Base-by-base conservation (phyloP, 768 basidiomycete species). In the Paxillus rubicundulus region DNA sequence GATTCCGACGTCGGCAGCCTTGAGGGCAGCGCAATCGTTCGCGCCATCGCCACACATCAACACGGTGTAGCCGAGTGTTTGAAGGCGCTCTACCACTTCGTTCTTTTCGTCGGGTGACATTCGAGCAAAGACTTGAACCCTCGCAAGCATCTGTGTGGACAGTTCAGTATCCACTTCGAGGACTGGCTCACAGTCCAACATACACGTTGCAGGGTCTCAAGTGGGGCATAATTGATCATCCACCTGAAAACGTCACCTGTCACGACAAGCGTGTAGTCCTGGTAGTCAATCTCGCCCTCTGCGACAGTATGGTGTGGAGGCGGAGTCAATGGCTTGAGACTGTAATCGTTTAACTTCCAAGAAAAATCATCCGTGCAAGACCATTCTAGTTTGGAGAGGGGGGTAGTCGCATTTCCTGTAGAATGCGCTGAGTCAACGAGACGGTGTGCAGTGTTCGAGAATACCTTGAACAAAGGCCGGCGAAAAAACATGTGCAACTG, bases 61-160 rank as follows among this genome's bases (percentile, higher is more conserved):
- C 13, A 98, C 97, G 1, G 89, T 96, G 67, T 98, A 99, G 9
- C 96, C 97, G 20, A 99, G 79, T 2, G 81, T 77, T 62, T 98
- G 97, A 10, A 99, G 76, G 2, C 96, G 82, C 69, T 98, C 96
- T 16, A 99, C 92, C 16, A 98, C 84, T 68, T 99, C 97, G 60
- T 98, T 96, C 73, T 99, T 99, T 76, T 98, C 97, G 65, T 98
- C 97, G 0, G 97, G 97, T 9, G 97, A 99, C 97, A 99, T 98
- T 20, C 97, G 84, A 9, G 97, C 95, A 67, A 94, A 99, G 42
- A 98, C 86, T 67, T 97, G 92, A 2, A 95, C 85, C 70, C 96
- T 96, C 30, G 98, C 89, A 17, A 99, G 85, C 93, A 99, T 97
- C 96, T 98, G 50, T 98, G 50, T 5, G 17, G n/a, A 53, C 49